Evolutionary conservation across 192 early-diverging fungal species (phyloP), one percentile per base, ranked within the genome.

Genomic region (Mortierella antarctica): DNA sequence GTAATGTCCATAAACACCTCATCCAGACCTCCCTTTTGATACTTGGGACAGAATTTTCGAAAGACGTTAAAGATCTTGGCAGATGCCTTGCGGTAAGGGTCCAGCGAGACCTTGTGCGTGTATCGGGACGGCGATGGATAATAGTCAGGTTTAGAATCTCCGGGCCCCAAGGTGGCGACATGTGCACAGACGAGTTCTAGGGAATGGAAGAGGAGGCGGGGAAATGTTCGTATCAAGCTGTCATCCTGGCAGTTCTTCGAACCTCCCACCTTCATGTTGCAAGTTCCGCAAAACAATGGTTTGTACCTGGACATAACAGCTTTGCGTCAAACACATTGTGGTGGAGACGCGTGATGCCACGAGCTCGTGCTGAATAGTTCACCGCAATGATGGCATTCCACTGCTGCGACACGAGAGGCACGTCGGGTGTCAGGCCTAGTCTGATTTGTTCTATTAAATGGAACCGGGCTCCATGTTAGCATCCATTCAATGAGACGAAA

Each of bases 1-100:
- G 96, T 92, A 6, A 94, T 85, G 72, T 99, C 97, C 72, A 99
- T 73, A 73, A 91, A 98, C 0, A 91, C 93, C 70, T 99, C 97
- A 68, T 99, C 97, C 7, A 93, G 73, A 14, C 93, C 93, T 41
- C 92, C 92, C 54, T 92, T 91, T 75, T 93, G 87, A 51, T 92
- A 85, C 1, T 82, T 88, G 13, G 85, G 82, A 58, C 88, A 89
- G 44, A 87, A 74, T 31, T 83, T 85, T 55, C 82, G 67, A 65
- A 96, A 86, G 7, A 96, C 85, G 2, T 82, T 73, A 83, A 98
- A 94, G 66, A 98, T 93, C 50, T 85, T 76, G 47, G 83, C 83
- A 53, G 89, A 91, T 21, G 94, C 93, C 14, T 85, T 81, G 55
- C 96, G 87, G 82, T 96, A 97, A 17, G 88, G 88, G 42, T 96